phyloP scores from a whole-genome alignment of 306 rosid species.

The Mimosa pudica region DNA sequence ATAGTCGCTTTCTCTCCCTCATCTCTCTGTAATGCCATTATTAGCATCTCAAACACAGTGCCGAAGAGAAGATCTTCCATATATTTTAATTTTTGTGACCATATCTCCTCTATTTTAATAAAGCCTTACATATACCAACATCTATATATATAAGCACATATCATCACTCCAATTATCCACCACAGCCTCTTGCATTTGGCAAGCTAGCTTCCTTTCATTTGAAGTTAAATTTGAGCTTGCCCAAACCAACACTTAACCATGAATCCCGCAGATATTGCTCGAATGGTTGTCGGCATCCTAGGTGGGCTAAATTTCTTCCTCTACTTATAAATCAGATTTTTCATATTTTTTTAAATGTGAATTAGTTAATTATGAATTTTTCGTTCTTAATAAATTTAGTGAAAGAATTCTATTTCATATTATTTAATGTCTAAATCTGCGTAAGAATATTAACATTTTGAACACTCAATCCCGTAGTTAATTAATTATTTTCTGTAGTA shows the following conservation, averaged over 20 bases:
- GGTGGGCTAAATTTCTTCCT: constrained; percentile 40
- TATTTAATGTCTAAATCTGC: no score
- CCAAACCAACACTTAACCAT: constrained; percentile 27
- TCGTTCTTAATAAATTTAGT: no score
- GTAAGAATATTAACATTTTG: no score
- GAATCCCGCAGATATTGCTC: constrained; percentile 65
- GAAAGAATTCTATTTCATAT: no score
- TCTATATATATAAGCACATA: constrained; percentile 38
- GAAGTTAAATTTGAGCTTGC: not conserved
- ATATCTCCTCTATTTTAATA: not conserved
- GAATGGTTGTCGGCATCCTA: constrained; percentile 66
- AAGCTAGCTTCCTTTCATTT: not conserved
- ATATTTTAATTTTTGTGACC: no score
- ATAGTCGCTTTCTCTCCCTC: constrained; percentile 28
- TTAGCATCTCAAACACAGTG: constrained; percentile 47
- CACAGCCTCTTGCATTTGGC: not conserved
- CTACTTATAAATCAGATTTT: no score
- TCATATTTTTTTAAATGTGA: no score
- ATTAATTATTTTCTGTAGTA: no score
- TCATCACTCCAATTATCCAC: constrained; percentile 52
- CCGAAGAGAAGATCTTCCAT: constrained; percentile 1
- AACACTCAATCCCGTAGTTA: no score
- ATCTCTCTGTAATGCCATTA: constrained; percentile 6
- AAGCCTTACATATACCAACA: not conserved
- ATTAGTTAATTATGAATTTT: no score